These are phyloP conservation scores for Aspergillus pseudoglaucus DNA, from an alignment of 2,329 filamentous ascomycete species.

Conservation along the genomic window DNA sequence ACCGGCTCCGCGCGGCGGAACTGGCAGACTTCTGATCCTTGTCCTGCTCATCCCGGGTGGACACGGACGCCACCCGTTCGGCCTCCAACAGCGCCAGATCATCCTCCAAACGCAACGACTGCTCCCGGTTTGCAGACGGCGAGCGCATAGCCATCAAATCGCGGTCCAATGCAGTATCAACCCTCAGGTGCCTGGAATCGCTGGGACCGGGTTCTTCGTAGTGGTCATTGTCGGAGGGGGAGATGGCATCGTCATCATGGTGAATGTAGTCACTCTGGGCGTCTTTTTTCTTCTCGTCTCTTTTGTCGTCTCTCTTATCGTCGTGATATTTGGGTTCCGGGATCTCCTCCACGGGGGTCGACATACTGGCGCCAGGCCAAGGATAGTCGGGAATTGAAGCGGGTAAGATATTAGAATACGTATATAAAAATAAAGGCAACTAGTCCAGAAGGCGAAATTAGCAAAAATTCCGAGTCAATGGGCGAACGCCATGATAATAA, in stretches of 20 bases:
- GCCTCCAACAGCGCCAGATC: constrained; percentile 60
- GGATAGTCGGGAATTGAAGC: not conserved
- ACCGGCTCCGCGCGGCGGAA: constrained; percentile 48
- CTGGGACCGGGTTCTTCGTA: constrained; percentile 13
- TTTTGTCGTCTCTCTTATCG: constrained; percentile 15
- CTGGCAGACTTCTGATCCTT: constrained; percentile 29
- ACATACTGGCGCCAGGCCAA: constrained; percentile 25
- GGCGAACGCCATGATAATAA: not conserved
- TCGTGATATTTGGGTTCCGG: constrained; percentile 20
- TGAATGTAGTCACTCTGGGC: not conserved
- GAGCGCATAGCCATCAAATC: constrained; percentile 32
- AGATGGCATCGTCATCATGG: constrained; percentile 17
- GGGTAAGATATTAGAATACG: too few species aligned
- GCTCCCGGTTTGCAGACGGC: constrained; percentile 53
- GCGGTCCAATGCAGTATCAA: constrained; percentile 20
- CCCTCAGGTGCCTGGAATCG: constrained; percentile 12
- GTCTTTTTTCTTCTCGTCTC: not conserved
- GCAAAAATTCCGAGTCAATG: too few species aligned
- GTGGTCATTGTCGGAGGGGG: constrained; percentile 26
- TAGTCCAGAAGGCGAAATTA: not conserved
- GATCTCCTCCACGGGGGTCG: constrained; percentile 26
- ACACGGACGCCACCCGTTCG: constrained; percentile 53
- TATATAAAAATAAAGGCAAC: not conserved
- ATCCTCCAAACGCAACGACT: constrained; percentile 57
- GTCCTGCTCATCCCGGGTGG: constrained; percentile 24